A percentile compares a stretch with the other conserved stretches of the same genome.
These are phyloP conservation scores for Bromus sterilis DNA, from an alignment of 176 grass and related monocot genomes.

Conservation along the genomic window DNA sequence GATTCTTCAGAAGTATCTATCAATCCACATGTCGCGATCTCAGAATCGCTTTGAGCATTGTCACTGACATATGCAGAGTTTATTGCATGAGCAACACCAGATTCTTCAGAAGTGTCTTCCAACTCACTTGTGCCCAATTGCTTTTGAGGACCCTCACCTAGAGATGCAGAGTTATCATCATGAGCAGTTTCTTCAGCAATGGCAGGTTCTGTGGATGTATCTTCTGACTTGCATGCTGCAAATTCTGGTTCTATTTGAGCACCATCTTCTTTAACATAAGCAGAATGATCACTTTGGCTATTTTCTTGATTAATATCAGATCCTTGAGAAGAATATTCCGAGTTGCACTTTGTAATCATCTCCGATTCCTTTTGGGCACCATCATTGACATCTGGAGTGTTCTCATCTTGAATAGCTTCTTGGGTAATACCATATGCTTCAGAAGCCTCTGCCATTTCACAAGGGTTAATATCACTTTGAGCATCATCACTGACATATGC, in stretches of 20 bases:
- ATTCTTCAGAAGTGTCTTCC: slow-evolving; percentile 11
- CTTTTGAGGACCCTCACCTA: not conserved
- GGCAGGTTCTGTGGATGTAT: not conserved
- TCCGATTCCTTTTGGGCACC: not conserved
- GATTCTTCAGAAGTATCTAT: not conserved
- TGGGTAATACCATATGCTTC: slow-evolving; percentile 13
- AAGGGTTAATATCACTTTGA: not conserved
- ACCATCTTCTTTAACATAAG: not conserved
- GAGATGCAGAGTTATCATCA: not conserved
- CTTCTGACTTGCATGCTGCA: not conserved
- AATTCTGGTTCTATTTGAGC: not conserved
- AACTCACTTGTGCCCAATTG: not conserved
- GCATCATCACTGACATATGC: not conserved
- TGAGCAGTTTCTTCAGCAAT: not conserved
- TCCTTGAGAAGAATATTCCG: not conserved
- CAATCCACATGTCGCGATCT: not conserved
- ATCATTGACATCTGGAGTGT: not conserved
- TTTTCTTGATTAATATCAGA: no score
- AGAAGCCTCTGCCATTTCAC: slow-evolving; percentile 1
- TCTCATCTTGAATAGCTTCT: slow-evolving; percentile 10
- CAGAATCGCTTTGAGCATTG: not conserved
- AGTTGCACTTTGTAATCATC: not conserved
- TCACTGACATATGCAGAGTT: not conserved
- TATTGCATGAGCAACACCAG: not conserved
- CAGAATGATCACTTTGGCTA: not conserved